Evolutionary conservation across 108 stramenopile genomes (phyloP).

Genomic region (Fragilariopsis cylindrus): DNA sequence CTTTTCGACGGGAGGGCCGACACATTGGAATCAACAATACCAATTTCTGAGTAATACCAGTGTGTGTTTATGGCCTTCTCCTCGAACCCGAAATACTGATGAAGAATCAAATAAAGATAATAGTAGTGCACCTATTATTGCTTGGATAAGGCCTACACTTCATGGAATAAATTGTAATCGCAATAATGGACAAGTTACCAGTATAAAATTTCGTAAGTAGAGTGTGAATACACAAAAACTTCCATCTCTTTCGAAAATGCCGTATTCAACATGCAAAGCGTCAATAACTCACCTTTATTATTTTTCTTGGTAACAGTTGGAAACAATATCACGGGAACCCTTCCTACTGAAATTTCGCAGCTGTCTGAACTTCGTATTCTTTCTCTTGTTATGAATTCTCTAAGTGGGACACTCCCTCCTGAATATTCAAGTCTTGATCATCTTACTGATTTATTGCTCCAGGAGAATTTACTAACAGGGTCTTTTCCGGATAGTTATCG

Average conservation of each 20-base stretch:
- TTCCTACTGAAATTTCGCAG: constrained; percentile 23
- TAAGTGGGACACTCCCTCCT: constrained; percentile 42
- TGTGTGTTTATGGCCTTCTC: constrained; percentile 2
- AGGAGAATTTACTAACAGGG: not conserved
- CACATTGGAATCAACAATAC: not conserved
- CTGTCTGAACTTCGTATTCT: constrained; percentile 27
- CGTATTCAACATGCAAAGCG: no score
- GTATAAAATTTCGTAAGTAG: no score
- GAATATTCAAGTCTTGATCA: constrained; percentile 32
- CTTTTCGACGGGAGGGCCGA: not conserved
- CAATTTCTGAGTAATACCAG: not conserved
- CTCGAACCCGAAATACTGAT: no score
- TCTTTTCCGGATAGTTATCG: not conserved
- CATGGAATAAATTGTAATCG: no score
- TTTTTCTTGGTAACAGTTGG: no score
- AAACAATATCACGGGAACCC: constrained; percentile 13
- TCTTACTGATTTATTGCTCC: constrained; percentile 25
- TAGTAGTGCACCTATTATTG: no score
- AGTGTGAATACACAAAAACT: no score
- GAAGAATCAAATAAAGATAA: no score
- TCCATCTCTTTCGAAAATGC: no score
- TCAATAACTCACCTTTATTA: no score
- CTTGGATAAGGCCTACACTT: no score
- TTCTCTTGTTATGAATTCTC: constrained; percentile 22
- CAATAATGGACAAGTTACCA: no score